Base-by-base conservation (phyloP, 306 rosid genomes). In the Casuarina glauca region DNA sequence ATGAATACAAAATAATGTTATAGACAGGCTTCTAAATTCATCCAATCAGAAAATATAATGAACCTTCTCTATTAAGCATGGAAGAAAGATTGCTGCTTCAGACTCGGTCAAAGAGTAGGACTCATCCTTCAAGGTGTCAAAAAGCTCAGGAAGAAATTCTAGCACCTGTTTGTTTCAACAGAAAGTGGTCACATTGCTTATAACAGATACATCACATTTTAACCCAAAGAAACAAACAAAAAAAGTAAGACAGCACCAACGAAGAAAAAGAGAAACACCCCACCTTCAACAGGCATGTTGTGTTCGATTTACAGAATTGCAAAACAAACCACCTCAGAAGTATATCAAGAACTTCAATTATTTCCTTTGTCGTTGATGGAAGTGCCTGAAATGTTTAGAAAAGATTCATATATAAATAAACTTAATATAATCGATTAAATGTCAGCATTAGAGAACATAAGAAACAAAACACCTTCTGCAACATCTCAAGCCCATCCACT, bases 251-350 rank as follows among this genome's bases (percentile, higher is more conserved):
- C 48, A 78, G 17, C 17, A 35, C 35, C 42, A 57, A 46, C 15
- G 26, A 35, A 72, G 64, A 44, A 20, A 67, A 54, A 50, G 13
- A 17, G 74, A 38, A 76, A 78, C 38, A 74, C 15, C n/a, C 62
- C 70, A 93, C 99, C 99, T 96, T 96, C 81, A 96, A 78, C 66
- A 96, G 89, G 82, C 98, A 91, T 68, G 99, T 96, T 70, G 99
- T 96, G 84, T 96, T 96, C 8, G 98, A 96, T 86, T 93, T 96
- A 91, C 98, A 96, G 82, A 96, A 96, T 84, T 93, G 99, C 85
- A 93, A 82, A 72, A 85, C 97, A 89, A 91, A 86, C 99, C 99
- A 96, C 86, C 92, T 93, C 12, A 96, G 84, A 70, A 96, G 91
- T 82, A 96, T 89, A 87, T 96, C 99, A 77, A 93, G 73, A 88